These are phyloP conservation scores for Irpex sp. DNA, from an alignment of 1,284 basidiomycete species.

Conservation along the genomic window DNA sequence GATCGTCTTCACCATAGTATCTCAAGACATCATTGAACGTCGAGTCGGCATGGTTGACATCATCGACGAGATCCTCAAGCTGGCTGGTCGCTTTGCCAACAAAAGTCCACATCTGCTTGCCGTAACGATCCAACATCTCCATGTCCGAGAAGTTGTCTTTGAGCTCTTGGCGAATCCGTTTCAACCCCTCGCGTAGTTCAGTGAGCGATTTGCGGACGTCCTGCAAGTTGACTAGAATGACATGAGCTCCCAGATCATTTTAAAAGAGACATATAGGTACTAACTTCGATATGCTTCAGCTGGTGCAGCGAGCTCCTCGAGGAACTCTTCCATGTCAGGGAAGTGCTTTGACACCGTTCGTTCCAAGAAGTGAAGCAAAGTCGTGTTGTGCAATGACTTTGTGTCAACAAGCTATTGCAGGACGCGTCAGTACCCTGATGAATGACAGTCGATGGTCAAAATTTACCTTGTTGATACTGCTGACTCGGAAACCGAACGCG, in stretches of 20 bases:
- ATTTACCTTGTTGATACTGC: constrained; percentile 92
- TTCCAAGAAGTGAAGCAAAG: constrained; percentile 93
- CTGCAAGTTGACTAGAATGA: constrained; percentile 61
- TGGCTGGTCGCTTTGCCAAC: constrained; percentile 69
- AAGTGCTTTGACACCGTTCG: constrained; percentile 88
- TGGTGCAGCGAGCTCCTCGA: constrained; percentile 87
- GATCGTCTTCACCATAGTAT: constrained; percentile 91
- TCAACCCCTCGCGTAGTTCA: constrained; percentile 77
- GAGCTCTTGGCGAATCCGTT: constrained; percentile 75
- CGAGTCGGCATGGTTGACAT: constrained; percentile 80
- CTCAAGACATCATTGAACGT: constrained; percentile 80
- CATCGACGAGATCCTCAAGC: constrained; percentile 80
- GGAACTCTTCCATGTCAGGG: constrained; percentile 82
- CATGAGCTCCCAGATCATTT: constrained; percentile 3
- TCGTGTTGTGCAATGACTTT: constrained; percentile 92
- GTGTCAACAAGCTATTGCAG: constrained; percentile 85
- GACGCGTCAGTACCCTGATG: not conserved
- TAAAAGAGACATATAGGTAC: constrained; percentile 15
- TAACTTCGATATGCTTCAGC: constrained; percentile 91
- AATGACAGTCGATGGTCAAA: not conserved
- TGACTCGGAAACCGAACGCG: constrained; percentile 95
- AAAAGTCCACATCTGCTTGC: constrained; percentile 89
- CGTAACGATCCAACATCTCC: constrained; percentile 73
- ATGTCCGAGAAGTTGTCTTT: constrained; percentile 75
- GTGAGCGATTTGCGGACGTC: constrained; percentile 73